phyloP scores from a whole-genome alignment of 1,284 basidiomycete genomes.

The Kwoniella shivajii region DNA sequence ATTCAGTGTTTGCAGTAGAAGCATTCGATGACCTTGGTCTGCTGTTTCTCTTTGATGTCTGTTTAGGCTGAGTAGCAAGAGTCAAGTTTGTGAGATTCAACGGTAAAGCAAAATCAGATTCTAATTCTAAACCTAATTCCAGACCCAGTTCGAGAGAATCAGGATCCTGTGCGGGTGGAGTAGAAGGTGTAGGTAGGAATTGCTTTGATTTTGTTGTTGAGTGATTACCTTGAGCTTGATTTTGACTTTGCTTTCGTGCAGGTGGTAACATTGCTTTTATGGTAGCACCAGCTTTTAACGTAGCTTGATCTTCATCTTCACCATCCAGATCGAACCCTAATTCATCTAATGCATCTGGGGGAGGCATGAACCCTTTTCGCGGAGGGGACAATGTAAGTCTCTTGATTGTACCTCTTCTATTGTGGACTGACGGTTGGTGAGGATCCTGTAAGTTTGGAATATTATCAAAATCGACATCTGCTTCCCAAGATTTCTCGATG shows the following conservation, averaged over 20 bases:
- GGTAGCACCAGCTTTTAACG: conserved; percentile 47
- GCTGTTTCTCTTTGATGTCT: not conserved
- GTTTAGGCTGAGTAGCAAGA: conserved; percentile 35
- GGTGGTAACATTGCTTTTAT: conserved; percentile 48
- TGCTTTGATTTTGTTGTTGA: not conserved
- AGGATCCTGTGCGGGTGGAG: conserved; percentile 13
- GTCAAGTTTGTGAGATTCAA: conserved; percentile 46
- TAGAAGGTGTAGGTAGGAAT: not conserved
- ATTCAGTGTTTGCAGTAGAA: conserved; percentile 35
- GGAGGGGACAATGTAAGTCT: conserved; percentile 23
- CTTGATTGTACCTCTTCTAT: conserved; percentile 1
- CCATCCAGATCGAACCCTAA: conserved; percentile 41
- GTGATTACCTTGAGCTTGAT: conserved; percentile 4
- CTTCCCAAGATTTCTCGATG: conserved; percentile 22
- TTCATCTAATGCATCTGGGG: conserved; percentile 42
- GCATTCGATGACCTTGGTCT: conserved; percentile 35
- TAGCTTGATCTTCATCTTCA: conserved; percentile 48
- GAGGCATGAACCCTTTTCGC: conserved; percentile 24
- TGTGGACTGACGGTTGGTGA: not conserved
- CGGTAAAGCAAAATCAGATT: conserved; percentile 47
- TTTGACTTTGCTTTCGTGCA: conserved; percentile 15
- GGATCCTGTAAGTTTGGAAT: not conserved
- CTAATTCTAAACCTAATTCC: conserved; percentile 35
- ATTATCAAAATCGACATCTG: conserved; percentile 38
- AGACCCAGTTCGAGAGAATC: conserved; percentile 4